A percentile compares a stretch with the other conserved stretches of the same genome.
Evolutionary conservation across 73 alveolate species (phyloP).

Genomic region (Paramecium caudatum): DNA sequence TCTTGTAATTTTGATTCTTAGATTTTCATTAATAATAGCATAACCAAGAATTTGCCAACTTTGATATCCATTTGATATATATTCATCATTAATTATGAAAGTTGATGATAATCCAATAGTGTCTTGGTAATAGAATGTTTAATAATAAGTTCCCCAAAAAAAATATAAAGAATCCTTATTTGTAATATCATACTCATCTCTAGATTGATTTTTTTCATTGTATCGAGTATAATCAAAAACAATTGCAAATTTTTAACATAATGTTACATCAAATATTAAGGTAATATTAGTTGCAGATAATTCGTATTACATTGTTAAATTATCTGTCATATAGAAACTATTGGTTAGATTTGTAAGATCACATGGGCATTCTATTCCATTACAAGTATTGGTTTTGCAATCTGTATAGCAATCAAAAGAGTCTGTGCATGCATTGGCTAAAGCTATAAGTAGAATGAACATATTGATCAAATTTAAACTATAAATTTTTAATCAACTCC

Average conservation of each 20-base stretch:
- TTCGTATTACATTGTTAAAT: neutral
- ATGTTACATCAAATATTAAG: neutral
- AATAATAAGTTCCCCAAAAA: neutral
- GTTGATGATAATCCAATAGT: neutral
- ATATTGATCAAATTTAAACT: neutral
- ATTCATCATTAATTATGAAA: neutral
- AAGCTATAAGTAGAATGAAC: too few species aligned
- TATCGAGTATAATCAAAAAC: neutral
- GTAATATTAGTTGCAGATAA: neutral
- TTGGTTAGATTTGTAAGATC: neutral
- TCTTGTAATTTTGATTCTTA: neutral
- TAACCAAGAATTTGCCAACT: slow-evolving; percentile 21
- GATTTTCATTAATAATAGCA: neutral
- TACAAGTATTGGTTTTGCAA: neutral
- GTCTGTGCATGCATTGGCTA: slow-evolving; percentile 38
- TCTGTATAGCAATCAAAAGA: slow-evolving; percentile 37
- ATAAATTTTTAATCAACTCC: slow-evolving; percentile 33
- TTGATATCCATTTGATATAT: neutral
- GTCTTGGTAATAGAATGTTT: neutral
- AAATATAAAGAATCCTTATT: neutral
- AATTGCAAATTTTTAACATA: slow-evolving; percentile 30
- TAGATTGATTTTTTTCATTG: neutral
- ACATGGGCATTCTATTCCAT: slow-evolving; percentile 1
- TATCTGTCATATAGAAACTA: neutral
- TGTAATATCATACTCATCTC: slow-evolving; percentile 31